phyloP scores from a whole-genome alignment of 169 alveolate species.

The Cyclospora cayetanensis region DNA sequence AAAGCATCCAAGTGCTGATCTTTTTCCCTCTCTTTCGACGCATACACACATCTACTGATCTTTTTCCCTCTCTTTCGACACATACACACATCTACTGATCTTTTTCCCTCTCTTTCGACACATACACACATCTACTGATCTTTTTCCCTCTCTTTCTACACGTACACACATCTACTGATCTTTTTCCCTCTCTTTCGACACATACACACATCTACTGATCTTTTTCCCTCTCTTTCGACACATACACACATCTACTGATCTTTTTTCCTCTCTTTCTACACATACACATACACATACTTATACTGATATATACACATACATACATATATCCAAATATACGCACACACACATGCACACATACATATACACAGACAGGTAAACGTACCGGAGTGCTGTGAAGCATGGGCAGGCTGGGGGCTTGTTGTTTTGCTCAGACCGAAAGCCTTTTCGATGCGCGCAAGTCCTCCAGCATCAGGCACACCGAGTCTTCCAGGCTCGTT shows the following conservation, averaged over 20 bases:
- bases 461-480: slow-evolving; percentile 88
- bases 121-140: too few species aligned
- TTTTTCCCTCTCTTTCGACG: too few species aligned
- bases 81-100: too few species aligned
- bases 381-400: slow-evolving; percentile 45
- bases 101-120: too few species aligned
- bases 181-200: not conserved
- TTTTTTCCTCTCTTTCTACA: not conserved
- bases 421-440: slow-evolving; percentile 84
- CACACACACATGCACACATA: slow-evolving; percentile 16
- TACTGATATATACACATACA: too few species aligned
- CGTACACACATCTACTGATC: too few species aligned
- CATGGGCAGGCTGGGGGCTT: slow-evolving; percentile 60
- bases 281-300: not conserved
- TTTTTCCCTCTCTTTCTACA: too few species aligned
- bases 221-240: not conserved
- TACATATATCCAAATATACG: too few species aligned
- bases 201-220: not conserved
- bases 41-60: too few species aligned
- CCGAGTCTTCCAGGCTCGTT: slow-evolving; percentile 85
- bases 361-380: not conserved
- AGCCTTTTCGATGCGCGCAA: slow-evolving; percentile 87
- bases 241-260: not conserved
- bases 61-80: too few species aligned
- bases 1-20: too few species aligned